Conservation (phyloP, 2,329 filamentous ascomycete species). For the Cercospora zeae-maydis region DNA sequence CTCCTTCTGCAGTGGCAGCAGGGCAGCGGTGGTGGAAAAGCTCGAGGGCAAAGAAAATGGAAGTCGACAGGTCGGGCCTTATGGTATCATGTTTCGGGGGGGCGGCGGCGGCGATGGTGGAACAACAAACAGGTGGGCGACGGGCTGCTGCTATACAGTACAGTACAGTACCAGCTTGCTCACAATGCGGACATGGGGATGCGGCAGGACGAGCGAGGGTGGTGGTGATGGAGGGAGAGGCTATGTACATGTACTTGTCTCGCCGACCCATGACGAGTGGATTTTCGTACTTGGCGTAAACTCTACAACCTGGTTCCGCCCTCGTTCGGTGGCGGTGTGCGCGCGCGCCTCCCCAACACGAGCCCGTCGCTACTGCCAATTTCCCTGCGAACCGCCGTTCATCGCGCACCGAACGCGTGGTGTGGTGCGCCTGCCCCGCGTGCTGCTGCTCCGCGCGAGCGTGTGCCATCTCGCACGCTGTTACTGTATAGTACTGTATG, state of each 20-base stretch:
- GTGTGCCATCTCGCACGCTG: too few relatives aligned
- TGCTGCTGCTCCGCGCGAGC: too few relatives aligned
- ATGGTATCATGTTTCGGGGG: constrained; percentile 2
- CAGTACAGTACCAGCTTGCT: too few relatives aligned
- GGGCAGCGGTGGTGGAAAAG: background rate
- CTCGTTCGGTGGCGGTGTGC: constrained; percentile 1
- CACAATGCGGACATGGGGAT: background rate
- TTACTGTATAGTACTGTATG: too few relatives aligned
- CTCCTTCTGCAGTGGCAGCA: background rate
- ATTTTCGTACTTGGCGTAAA: constrained; percentile 1
- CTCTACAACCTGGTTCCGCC: background rate
- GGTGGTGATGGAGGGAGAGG: background rate
- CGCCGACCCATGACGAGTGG: constrained; percentile 1
- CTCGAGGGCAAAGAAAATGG: background rate
- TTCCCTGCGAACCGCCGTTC: background rate
- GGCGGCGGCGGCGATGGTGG: background rate
- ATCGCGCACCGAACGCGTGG: too few relatives aligned
- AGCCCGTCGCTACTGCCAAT: background rate
- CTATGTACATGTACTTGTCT: background rate
- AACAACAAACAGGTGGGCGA: background rate
- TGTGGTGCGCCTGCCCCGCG: too few relatives aligned
- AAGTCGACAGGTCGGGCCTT: background rate
- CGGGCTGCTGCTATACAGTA: background rate
- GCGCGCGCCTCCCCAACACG: background rate
- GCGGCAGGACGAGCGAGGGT: background rate